A percentile compares a stretch with the other conserved stretches of the same genome.
phyloP scores from a whole-genome alignment of 192 early-diverging fungal genomes.

The Dissophora ornata region DNA sequence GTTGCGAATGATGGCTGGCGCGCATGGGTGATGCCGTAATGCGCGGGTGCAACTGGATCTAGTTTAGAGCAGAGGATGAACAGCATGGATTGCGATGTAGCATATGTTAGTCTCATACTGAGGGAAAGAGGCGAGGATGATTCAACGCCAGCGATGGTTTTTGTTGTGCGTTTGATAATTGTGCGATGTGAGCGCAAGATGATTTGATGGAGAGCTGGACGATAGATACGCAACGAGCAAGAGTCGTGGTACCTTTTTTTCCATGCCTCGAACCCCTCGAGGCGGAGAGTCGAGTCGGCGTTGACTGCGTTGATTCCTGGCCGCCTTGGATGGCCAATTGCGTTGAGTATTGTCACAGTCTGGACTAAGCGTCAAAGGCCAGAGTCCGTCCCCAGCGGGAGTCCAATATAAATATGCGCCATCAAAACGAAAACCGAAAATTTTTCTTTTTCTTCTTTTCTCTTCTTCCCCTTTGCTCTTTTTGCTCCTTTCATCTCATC shows the following conservation, averaged over 20 bases:
- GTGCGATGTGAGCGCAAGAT: constrained; percentile 33
- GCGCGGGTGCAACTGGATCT: no score
- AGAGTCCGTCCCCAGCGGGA: no score
- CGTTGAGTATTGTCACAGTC: not conserved
- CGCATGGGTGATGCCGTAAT: no score
- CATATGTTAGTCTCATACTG: no score
- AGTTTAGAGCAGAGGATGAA: not conserved
- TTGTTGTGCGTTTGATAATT: not conserved
- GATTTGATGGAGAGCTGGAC: constrained; percentile 25
- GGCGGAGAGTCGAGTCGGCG: not conserved
- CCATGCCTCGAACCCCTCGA: no score
- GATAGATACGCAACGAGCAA: no score
- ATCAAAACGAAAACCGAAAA: not conserved
- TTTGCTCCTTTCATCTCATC: constrained; percentile 8
- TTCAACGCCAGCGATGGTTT: not conserved
- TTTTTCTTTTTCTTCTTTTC: constrained; percentile 7
- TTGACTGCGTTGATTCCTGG: not conserved
- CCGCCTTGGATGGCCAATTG: not conserved
- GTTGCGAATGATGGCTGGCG: no score
- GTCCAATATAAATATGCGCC: constrained; percentile 27
- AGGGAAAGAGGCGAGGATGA: not conserved
- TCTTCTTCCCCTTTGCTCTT: constrained; percentile 7
- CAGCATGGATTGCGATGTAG: not conserved
- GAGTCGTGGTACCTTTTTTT: no score
- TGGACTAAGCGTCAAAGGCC: not conserved